These are phyloP conservation scores for Gossypium trilobum DNA, from an alignment of 441 rosid genomes.

Conservation along the genomic window DNA sequence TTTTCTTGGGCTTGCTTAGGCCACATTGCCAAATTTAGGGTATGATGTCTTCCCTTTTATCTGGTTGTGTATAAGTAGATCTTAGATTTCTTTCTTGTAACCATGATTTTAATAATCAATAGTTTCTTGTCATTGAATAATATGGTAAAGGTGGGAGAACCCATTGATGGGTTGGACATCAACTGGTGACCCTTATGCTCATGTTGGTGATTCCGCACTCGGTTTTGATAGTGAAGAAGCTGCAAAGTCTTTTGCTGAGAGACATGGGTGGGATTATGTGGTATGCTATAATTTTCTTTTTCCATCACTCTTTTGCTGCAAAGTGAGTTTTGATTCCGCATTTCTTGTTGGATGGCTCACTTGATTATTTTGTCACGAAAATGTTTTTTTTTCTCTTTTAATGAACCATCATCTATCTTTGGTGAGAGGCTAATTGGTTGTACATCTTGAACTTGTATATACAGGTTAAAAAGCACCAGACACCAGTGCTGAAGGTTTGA, in stretches of 20 bases:
- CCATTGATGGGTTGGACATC: constrained; percentile 98
- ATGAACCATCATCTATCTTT: background rate
- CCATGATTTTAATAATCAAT: background rate
- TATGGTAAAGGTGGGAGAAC: constrained; percentile 70
- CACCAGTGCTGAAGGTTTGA: constrained; percentile 72
- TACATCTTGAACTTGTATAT: constrained; percentile 15
- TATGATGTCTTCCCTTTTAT: background rate
- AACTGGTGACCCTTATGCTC: constrained; percentile 87
- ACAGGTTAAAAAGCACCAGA: constrained; percentile 70
- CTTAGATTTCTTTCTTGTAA: background rate
- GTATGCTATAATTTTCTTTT: constrained; percentile 26
- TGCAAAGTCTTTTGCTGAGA: constrained; percentile 74
- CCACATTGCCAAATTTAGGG: background rate
- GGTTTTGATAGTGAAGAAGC: constrained; percentile 61
- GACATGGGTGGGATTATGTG: constrained; percentile 79
- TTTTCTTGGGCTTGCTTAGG: background rate
- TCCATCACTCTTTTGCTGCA: background rate
- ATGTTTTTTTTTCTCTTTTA: background rate
- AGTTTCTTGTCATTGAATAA: background rate
- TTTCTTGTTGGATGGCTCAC: background rate
- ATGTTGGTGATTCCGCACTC: constrained; percentile 78
- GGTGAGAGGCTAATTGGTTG: constrained; percentile 2
- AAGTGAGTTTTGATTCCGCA: background rate
- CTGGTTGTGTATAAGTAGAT: background rate
- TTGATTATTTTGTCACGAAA: background rate